Base-by-base conservation (phyloP, 129 eudicot species). In the Chrysanthemum seticuspe region DNA sequence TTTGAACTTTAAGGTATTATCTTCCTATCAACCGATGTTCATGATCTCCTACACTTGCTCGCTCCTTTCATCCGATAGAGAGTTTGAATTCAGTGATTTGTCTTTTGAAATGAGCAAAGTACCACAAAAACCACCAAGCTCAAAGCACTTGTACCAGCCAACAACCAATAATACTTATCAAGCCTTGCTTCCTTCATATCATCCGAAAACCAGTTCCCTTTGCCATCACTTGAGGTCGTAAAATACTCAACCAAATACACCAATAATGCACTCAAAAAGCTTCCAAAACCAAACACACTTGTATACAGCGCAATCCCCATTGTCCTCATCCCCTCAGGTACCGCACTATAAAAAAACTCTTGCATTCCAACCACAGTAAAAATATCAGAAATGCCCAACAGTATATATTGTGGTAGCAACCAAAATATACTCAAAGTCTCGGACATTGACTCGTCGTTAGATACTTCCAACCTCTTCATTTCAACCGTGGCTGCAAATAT, bases 281-380 rank as follows among this genome's bases (percentile, higher is more conserved):
- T 91, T 18, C 99, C 99, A 0, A 90, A 90, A 1, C 99, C 99
- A 67, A 90, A 95, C 55, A 90, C 99, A 45, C 99, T 95, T 0
- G 99, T 88, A 56, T 88, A 90, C 67, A 95, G 47, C 7, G 99
- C 99, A 1, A 95, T 90, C 31, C 99, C 99, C 94, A 91, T 85
- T 29, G 99, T 95, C 63, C 91, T 76, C 99, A 91, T 91, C 8
- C 84, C 82, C 13, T 62, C 65, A 0, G 99, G 99, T 3, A 95
- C 99, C 72, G 90, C 99, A 9, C 88, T 79, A 61, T 95, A 95
- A 70, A 95, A 95, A 45, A 88, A 95, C 74, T 94, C 96, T 57
- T 95, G 99, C 99, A 95, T 91, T 36, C 97, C 99, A 13, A 95
- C 97, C 15, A 95, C 97, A 0, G 99, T 95, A 21, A 95, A 95